A percentile compares a stretch with the other conserved stretches of the same genome.
These are phyloP conservation scores for Pythium rishiriense DNA, from an alignment of 352 stramenopile genomes.

Conservation along the genomic window DNA sequence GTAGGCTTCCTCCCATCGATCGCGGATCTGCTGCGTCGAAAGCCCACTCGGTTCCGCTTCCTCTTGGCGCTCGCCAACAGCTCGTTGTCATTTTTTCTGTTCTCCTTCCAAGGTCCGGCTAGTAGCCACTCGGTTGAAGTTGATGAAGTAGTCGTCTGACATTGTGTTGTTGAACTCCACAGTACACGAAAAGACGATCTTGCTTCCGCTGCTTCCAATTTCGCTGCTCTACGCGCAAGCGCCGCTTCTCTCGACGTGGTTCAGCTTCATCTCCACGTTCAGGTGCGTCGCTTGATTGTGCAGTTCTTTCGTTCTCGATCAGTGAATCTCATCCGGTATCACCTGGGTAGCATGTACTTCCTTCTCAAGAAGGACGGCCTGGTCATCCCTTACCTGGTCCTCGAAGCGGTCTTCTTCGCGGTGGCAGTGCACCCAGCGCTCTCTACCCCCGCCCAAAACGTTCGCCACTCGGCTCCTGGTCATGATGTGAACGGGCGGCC, in stretches of 20 bases:
- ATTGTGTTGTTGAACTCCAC: background rate
- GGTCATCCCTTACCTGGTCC: slow-evolving; percentile 65
- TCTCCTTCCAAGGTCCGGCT: slow-evolving; percentile 92
- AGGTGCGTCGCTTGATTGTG: slow-evolving; percentile 53
- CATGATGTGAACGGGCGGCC: slow-evolving; percentile 39
- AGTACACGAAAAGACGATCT: slow-evolving; percentile 97
- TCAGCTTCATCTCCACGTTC: slow-evolving; percentile 80
- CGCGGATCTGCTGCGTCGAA: slow-evolving; percentile 64
- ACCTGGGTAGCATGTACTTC: slow-evolving; percentile 79
- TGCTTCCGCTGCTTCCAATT: slow-evolving; percentile 91
- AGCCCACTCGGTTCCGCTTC: slow-evolving; percentile 70
- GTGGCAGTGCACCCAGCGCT: slow-evolving; percentile 38
- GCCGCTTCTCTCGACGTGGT: slow-evolving; percentile 68
- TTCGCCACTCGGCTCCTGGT: slow-evolving; percentile 33
- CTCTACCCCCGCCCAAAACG: slow-evolving; percentile 7
- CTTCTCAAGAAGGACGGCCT: slow-evolving; percentile 82
- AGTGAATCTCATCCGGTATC: background rate
- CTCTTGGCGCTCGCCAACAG: slow-evolving; percentile 84
- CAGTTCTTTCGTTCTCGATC: background rate
- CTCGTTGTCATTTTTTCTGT: slow-evolving; percentile 94
- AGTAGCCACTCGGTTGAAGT: background rate
- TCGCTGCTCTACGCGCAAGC: slow-evolving; percentile 79
- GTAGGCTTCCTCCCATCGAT: slow-evolving; percentile 86
- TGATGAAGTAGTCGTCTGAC: too few species aligned
- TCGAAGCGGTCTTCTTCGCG: slow-evolving; percentile 50